A percentile compares a stretch with the other conserved stretches of the same genome.
Evolutionary conservation across 116 monocot genomes (phyloP).

Genomic region (Trichopus zeylanicus): DNA sequence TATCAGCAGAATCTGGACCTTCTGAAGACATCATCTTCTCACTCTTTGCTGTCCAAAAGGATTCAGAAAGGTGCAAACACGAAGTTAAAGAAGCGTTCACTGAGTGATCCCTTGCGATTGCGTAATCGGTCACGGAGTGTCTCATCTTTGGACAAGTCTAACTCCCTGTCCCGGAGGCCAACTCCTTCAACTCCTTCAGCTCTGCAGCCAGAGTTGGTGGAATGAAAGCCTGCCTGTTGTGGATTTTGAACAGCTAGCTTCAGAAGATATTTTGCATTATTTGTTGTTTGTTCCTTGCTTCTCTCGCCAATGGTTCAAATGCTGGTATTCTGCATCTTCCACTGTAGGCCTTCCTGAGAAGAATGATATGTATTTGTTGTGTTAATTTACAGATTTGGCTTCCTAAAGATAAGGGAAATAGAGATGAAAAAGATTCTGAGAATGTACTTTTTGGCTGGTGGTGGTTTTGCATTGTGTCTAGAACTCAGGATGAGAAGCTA

Average conservation of each 20-base stretch:
- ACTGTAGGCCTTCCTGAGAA: too few relatives aligned
- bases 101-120: conserved; percentile 18
- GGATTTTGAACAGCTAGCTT: too few relatives aligned
- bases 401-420: not conserved
- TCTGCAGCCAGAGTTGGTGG: not conserved
- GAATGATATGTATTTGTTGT: too few relatives aligned
- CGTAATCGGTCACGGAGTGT: not conserved
- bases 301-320: too few relatives aligned
- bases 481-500: too few relatives aligned
- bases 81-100: conserved; percentile 26
- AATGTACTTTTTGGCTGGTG: not conserved
- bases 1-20: not conserved
- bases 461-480: too few relatives aligned
- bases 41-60: not conserved
- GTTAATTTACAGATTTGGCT: not conserved
- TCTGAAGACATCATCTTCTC: too few relatives aligned
- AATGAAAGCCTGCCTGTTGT: not conserved
- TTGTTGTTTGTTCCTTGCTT: too few relatives aligned
- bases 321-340: too few relatives aligned
- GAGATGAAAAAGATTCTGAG: not conserved
- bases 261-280: too few relatives aligned
- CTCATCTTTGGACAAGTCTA: not conserved
- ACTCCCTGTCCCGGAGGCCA: not conserved
- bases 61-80: not conserved
- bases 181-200: not conserved